Conservation (phyloP, 148 eudicot genomes). For the Salicornia ramosissima region DNA sequence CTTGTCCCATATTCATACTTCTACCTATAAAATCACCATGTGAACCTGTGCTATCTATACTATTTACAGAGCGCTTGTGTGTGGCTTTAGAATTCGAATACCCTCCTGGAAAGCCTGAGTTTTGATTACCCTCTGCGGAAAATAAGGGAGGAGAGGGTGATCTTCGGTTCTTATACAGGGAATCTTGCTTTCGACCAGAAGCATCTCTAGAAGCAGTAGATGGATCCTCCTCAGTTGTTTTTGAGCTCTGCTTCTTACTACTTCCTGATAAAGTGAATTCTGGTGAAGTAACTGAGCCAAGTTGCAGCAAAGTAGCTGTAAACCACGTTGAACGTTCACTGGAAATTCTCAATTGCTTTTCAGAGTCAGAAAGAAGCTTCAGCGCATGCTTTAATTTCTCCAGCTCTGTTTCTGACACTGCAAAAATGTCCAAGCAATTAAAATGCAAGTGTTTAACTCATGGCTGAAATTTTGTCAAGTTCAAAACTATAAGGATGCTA, state of each 20-base stretch:
- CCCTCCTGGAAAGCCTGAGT: constrained; percentile 35
- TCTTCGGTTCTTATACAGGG: constrained; percentile 32
- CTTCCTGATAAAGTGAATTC: constrained; percentile 76
- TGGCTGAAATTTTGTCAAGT: not conserved
- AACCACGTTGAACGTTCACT: constrained; percentile 98
- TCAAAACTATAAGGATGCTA: not conserved
- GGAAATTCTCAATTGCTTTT: constrained; percentile 88
- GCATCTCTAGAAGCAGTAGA: constrained; percentile 57
- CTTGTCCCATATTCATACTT: constrained; percentile 29
- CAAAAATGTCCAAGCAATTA: constrained; percentile 20
- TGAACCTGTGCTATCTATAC: constrained; percentile 28
- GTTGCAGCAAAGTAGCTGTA: constrained; percentile 90
- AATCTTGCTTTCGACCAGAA: constrained; percentile 40
- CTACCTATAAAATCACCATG: constrained; percentile 33
- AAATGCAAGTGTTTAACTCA: not conserved
- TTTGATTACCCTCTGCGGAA: constrained; percentile 27
- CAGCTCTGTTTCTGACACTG: constrained; percentile 83
- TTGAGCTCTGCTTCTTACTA: constrained; percentile 81
- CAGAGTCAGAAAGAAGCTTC: constrained; percentile 94
- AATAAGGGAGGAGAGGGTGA: constrained; percentile 45
- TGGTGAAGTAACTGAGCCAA: constrained; percentile 75
- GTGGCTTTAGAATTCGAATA: constrained; percentile 38
- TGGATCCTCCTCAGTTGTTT: constrained; percentile 70
- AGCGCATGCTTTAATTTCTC: constrained; percentile 82
- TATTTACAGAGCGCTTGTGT: constrained; percentile 36